Evolutionary conservation across 306 rosid genomes (phyloP), one percentile per base, ranked within the genome.

Genomic region (Senna siamea): DNA sequence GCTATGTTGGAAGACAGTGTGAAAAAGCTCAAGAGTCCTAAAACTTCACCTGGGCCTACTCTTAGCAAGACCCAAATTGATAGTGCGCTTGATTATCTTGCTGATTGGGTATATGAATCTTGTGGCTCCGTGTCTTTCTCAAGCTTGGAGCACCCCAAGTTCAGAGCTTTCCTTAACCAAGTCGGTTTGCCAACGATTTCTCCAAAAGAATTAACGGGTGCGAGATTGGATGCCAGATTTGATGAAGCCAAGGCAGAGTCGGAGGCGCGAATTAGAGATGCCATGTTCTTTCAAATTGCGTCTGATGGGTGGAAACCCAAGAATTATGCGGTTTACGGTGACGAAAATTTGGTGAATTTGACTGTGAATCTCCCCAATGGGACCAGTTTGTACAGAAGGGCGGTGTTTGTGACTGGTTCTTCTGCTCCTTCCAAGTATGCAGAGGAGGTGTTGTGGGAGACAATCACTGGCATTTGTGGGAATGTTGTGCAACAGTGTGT

Each of bases 1-100:
- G 98, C 98, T 69, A 89, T 93, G 98, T 70, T 93, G 81, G 96
- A 91, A 57, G 97, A 91, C 60, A 93, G 97, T 74, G 97, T 93
- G 75, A 93, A 93, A 91, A 93, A 88, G 91, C 84, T 93, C 4
- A 93, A 91, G 80, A 93, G 98, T 77, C 98, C 98, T 0, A 91
- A 93, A 56, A 85, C 97, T 10, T 91, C 96, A 5, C 96, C 92
- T 2, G 92, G 97, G 20, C 87, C 88, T 38, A 75, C 83, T 38
- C 88, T 93, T 35, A 81, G 81, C 66, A 91, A 89, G 81, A 51
- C 62, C 10, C 98, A 87, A 76, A 82, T 86, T 37, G 92, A 93
- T 7, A 75, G 72, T 52, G 98, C 98, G 0, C 38, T 93, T 14
- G 97, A 89, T 64, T 88, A 55, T 71, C 85, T 93, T 3, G 83